Evolutionary conservation across 768 basidiomycete species (phyloP).

Genomic region (Suillus hirtellus): DNA sequence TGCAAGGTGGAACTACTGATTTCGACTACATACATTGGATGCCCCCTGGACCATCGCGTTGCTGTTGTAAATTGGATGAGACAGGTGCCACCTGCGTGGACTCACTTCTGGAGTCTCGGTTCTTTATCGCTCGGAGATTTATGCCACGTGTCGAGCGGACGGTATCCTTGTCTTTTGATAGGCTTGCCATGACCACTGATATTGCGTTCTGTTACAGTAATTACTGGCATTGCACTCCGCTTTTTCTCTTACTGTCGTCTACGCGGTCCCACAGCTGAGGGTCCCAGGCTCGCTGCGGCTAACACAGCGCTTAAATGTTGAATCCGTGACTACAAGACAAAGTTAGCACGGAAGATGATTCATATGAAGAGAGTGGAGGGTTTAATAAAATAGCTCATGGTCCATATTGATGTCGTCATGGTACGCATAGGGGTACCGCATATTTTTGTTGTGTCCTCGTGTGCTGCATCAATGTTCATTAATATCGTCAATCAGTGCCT

Average conservation of each 20-base stretch:
- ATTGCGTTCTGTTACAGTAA: background rate
- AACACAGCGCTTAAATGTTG: background rate
- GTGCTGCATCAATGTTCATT: too few species aligned
- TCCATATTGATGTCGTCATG: background rate
- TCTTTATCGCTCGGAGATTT: background rate
- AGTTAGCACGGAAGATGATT: background rate
- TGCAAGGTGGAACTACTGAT: too few species aligned
- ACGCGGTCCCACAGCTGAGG: background rate
- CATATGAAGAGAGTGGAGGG: too few species aligned
- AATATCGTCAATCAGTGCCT: background rate
- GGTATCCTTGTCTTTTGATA: background rate
- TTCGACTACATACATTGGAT: too few species aligned
- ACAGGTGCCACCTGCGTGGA: too few species aligned
- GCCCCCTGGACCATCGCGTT: too few species aligned
- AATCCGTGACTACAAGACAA: background rate
- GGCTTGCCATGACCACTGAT: background rate
- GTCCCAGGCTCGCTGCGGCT: background rate
- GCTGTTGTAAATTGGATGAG: too few species aligned
- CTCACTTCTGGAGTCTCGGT: background rate
- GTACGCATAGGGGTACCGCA: background rate
- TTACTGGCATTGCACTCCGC: background rate
- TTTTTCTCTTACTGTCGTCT: background rate
- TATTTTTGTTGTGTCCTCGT: background rate
- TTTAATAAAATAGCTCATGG: too few species aligned
- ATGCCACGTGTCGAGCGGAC: background rate